Percentiles rank a stretch among this genome's conserved stretches.
phyloP scores from a whole-genome alignment of 2,329 filamentous ascomycete genomes.

The Claviceps sorghi region DNA sequence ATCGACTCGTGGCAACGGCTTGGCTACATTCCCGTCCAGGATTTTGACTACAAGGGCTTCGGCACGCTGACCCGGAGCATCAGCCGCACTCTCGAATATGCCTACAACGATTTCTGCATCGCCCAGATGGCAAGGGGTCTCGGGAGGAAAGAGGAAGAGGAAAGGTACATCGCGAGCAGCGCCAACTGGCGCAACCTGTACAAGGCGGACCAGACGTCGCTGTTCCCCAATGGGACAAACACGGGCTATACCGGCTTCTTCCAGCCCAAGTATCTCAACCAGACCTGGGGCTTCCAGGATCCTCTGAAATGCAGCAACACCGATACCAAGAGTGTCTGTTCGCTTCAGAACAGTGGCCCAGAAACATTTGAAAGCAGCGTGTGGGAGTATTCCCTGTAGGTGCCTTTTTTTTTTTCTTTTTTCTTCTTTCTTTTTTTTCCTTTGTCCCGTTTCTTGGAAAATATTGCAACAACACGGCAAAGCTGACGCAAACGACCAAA shows the following conservation, averaged over 20 bases:
- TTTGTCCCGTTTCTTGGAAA: neutral
- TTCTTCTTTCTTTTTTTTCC: neutral
- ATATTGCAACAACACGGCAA: neutral
- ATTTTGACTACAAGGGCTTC: conserved; percentile 51
- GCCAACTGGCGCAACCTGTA: conserved; percentile 55
- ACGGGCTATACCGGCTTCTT: conserved; percentile 58
- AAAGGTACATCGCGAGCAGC: conserved; percentile 45
- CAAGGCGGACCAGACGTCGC: conserved; percentile 42
- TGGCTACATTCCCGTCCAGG: conserved; percentile 56
- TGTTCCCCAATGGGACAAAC: conserved; percentile 35
- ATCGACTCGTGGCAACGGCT: conserved; percentile 57
- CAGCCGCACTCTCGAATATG: conserved; percentile 62
- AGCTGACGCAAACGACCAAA: neutral
- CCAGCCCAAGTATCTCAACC: conserved; percentile 52
- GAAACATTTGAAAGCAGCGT: conserved; percentile 60
- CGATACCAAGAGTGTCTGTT: conserved; percentile 42
- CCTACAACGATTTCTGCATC: conserved; percentile 63
- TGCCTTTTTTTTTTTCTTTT: neutral
- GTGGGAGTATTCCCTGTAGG: conserved; percentile 60
- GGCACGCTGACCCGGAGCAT: conserved; percentile 57
- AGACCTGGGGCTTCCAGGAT: conserved; percentile 54
- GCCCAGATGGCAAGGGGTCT: conserved; percentile 45
- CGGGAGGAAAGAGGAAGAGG: conserved; percentile 37
- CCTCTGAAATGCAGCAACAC: conserved; percentile 46
- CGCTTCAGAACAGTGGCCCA: conserved; percentile 41